phyloP scores from a whole-genome alignment of 768 basidiomycete genomes.

The Termitomyces sp. region DNA sequence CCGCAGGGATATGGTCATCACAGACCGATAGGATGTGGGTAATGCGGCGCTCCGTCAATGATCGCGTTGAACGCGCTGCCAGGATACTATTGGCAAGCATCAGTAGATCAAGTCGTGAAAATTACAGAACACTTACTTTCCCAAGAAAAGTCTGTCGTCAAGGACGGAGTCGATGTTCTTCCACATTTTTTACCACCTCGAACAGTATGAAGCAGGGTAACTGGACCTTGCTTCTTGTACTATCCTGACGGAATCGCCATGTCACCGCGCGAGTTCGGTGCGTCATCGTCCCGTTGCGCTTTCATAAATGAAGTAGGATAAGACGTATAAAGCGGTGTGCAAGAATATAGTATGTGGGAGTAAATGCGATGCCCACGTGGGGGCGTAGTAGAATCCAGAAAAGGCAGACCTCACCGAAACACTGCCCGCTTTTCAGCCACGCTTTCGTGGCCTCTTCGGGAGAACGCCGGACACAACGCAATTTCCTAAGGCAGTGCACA shows the following conservation, averaged over 20 bases:
- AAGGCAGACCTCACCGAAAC: slow-evolving; percentile 11
- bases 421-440: slow-evolving; percentile 14
- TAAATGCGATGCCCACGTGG: slow-evolving; percentile 23
- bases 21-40: slow-evolving; percentile 81
- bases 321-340: slow-evolving; percentile 24
- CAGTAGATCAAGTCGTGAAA: slow-evolving; percentile 14
- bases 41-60: slow-evolving; percentile 67
- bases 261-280: slow-evolving; percentile 19
- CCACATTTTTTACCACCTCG: slow-evolving; percentile 37
- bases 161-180: slow-evolving; percentile 67
- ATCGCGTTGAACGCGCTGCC: slow-evolving; percentile 66
- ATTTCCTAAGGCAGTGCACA: slow-evolving; percentile 25
- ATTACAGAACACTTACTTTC: slow-evolving; percentile 52
- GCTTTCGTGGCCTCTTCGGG: slow-evolving; percentile 20
- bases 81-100: slow-evolving; percentile 41
- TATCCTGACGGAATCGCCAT: slow-evolving; percentile 13
- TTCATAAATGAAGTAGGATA: slow-evolving; percentile 13
- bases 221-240: slow-evolving; percentile 18
- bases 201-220: slow-evolving; percentile 9
- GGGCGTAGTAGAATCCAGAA: slow-evolving; percentile 4
- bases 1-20: slow-evolving; percentile 63
- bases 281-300: not conserved
- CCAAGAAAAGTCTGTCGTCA: slow-evolving; percentile 60
- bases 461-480: slow-evolving; percentile 18
- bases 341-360: slow-evolving; percentile 15